These are phyloP conservation scores for Pythium inflatum DNA, from an alignment of 352 stramenopile species.

Conservation along the genomic window DNA sequence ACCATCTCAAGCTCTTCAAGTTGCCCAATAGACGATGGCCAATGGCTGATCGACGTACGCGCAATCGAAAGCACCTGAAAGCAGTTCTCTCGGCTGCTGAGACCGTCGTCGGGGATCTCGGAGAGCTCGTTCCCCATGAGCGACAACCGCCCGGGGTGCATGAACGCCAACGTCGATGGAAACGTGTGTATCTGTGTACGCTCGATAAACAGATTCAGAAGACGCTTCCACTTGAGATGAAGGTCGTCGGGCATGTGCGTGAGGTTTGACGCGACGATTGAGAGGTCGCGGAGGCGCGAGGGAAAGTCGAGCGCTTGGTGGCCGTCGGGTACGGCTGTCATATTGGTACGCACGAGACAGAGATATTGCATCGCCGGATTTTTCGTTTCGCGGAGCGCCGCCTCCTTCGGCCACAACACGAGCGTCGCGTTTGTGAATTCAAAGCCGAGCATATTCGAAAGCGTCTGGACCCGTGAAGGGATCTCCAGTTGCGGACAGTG, in stretches of 20 bases:
- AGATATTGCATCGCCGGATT: constrained; percentile 13
- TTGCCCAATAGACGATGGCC: neutral
- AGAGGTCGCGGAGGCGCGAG: constrained; percentile 15
- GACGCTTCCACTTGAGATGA: constrained; percentile 19
- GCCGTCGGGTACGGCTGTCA: constrained; percentile 8
- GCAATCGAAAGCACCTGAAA: constrained; percentile 26
- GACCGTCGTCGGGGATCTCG: constrained; percentile 12
- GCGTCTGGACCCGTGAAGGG: constrained; percentile 11
- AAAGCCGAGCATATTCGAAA: constrained; percentile 15
- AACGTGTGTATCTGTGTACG: neutral
- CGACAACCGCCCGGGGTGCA: constrained; percentile 21
- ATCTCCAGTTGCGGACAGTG: constrained; percentile 29
- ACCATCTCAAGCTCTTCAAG: constrained; percentile 16
- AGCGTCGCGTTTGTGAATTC: constrained; percentile 33
- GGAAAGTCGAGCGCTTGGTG: constrained; percentile 20
- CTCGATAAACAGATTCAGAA: constrained; percentile 25
- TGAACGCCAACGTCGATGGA: constrained; percentile 1
- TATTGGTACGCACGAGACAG: constrained; percentile 14
- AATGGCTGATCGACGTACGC: constrained; percentile 5
- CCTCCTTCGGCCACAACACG: constrained; percentile 5
- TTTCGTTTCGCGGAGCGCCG: constrained; percentile 5
- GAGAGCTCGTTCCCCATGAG: constrained; percentile 20
- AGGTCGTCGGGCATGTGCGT: constrained; percentile 22
- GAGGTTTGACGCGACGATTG: constrained; percentile 21
- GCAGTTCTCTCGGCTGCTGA: neutral